Percentiles rank a stretch among this genome's conserved stretches.
These are phyloP conservation scores for Melanogaster broomeanus DNA, from an alignment of 768 basidiomycete genomes.

Conservation along the genomic window DNA sequence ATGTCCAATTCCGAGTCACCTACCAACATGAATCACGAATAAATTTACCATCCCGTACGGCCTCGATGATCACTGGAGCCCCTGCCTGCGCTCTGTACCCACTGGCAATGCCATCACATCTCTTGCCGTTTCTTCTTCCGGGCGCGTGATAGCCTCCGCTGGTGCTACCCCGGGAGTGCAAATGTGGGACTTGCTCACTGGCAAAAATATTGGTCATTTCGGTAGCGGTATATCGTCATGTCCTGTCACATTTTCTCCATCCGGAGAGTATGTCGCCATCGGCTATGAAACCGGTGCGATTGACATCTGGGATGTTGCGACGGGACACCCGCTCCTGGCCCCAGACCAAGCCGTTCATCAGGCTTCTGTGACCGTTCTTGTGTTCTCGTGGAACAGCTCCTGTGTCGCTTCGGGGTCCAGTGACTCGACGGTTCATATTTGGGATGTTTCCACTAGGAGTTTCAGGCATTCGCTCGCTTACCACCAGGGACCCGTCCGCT, in stretches of 20 bases:
- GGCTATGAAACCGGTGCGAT: conserved; percentile 13
- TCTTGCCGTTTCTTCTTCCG: conserved; percentile 18
- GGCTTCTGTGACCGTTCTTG: conserved; percentile 7
- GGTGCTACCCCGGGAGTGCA: conserved; percentile 38
- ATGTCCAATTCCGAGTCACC: conserved; percentile 6
- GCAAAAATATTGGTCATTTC: conserved; percentile 15
- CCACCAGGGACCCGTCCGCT: conserved; percentile 15
- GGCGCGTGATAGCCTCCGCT: conserved; percentile 17
- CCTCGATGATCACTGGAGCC: conserved; percentile 14
- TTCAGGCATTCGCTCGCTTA: conserved; percentile 7
- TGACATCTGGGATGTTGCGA: conserved; percentile 18
- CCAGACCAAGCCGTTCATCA: background rate
- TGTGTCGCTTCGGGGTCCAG: conserved; percentile 15
- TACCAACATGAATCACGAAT: conserved; percentile 9
- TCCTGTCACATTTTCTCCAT: conserved; percentile 17
- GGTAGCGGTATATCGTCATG: conserved; percentile 8
- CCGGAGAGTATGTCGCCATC: conserved; percentile 13
- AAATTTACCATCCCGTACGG: conserved; percentile 11
- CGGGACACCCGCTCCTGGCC: conserved; percentile 13
- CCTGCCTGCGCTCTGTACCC: conserved; percentile 13
- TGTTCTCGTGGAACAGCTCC: conserved; percentile 9
- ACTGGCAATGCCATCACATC: conserved; percentile 9
- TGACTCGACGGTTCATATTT: conserved; percentile 14
- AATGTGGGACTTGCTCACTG: conserved; percentile 21
- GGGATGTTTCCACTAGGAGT: conserved; percentile 11